These are phyloP conservation scores for Tympanopsis confertula DNA, from an alignment of 2,329 filamentous ascomycete species.

Conservation along the genomic window DNA sequence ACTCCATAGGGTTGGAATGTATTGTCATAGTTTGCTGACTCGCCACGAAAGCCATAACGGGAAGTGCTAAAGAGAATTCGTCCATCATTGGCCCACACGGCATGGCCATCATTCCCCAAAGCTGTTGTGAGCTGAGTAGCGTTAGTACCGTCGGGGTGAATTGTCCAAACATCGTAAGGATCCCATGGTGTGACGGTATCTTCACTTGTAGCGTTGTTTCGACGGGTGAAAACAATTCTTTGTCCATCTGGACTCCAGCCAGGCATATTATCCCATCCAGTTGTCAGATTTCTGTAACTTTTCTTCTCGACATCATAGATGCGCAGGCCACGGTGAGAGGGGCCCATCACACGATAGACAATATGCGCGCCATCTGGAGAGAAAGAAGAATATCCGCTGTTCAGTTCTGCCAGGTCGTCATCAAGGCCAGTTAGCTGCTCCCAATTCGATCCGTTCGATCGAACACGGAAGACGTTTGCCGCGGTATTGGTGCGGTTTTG, in stretches of 20 bases:
- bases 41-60: conserved; percentile 29
- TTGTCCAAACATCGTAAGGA: conserved; percentile 27
- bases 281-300: conserved; percentile 16
- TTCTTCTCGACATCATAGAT: conserved; percentile 14
- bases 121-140: conserved; percentile 18
- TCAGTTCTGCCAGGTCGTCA: conserved; percentile 7
- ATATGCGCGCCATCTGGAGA: conserved; percentile 20
- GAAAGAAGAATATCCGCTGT: conserved; percentile 26
- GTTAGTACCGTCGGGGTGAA: conserved; percentile 24
- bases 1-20: conserved; percentile 32
- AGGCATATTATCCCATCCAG: conserved; percentile 24
- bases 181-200: conserved; percentile 2
- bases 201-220: conserved; percentile 11
- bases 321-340: conserved; percentile 15
- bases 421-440: conserved; percentile 17
- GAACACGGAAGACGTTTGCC: conserved; percentile 6
- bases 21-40: conserved; percentile 24
- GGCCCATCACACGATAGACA: conserved; percentile 18
- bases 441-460: conserved; percentile 3
- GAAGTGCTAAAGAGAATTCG: conserved; percentile 26
- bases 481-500: conserved; percentile 12
- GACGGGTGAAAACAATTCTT: conserved; percentile 24
- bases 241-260: conserved; percentile 24
- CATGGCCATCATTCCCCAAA: conserved; percentile 28
- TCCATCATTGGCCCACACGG: conserved; percentile 27